phyloP scores from a whole-genome alignment of 768 basidiomycete genomes.

The Lactifluus piperatus region DNA sequence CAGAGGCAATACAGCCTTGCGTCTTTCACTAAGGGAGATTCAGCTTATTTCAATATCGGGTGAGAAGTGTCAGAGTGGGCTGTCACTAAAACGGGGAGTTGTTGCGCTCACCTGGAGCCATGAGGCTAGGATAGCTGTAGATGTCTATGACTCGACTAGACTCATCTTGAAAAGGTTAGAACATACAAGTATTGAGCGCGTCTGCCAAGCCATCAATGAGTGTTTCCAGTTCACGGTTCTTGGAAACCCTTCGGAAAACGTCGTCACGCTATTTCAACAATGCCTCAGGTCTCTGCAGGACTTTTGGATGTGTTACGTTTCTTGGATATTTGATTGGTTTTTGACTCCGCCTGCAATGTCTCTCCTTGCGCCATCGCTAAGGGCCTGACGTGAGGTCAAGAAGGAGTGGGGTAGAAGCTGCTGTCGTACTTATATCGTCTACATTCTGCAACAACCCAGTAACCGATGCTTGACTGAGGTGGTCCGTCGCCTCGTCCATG shows the following conservation, averaged over 20 bases:
- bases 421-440: conserved; percentile 32
- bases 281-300: conserved; percentile 46
- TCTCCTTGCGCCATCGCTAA: conserved; percentile 44
- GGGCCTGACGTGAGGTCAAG: conserved; percentile 12
- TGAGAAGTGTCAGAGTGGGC: conserved; percentile 22
- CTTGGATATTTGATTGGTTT: conserved; percentile 59
- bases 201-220: conserved; percentile 56
- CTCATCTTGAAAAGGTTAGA: background rate
- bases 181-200: conserved; percentile 56
- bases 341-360: conserved; percentile 42
- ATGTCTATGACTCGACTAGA: conserved; percentile 34
- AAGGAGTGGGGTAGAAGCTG: background rate
- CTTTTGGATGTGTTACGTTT: conserved; percentile 53
- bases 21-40: conserved; percentile 48
- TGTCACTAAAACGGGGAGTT: background rate
- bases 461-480: conserved; percentile 53
- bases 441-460: conserved; percentile 49
- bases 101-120: conserved; percentile 41
- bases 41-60: conserved; percentile 55
- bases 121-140: conserved; percentile 58
- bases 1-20: conserved; percentile 60
- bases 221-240: conserved; percentile 51
- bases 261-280: conserved; percentile 58
- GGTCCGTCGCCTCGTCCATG: conserved; percentile 56
- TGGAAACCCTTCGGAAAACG: conserved; percentile 42